Conservation (phyloP, 371 early-diverging fungal genomes). For the Coemansia sp. region DNA sequence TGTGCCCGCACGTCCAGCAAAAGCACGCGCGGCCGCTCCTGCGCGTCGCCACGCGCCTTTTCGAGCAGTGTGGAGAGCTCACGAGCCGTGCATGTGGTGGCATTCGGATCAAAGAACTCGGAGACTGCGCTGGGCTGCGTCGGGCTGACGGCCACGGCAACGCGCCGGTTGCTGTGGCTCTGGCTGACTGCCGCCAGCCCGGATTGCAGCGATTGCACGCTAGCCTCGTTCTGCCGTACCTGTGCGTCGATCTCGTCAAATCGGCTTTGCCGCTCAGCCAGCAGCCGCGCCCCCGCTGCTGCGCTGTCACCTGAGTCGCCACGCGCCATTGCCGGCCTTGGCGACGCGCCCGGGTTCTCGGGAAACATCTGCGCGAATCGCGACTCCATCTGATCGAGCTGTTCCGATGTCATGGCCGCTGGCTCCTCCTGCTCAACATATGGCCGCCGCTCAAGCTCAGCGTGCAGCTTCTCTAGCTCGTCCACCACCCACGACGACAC, state of each 20-base stretch:
- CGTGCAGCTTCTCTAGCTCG: conserved; percentile 25
- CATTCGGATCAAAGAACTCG: conserved; percentile 9
- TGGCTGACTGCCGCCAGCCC: conserved; percentile 4
- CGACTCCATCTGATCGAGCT: conserved; percentile 24
- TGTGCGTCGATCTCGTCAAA: conserved; percentile 45
- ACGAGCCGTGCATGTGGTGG: conserved; percentile 50
- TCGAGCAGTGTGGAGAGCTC: conserved; percentile 55
- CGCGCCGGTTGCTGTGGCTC: conserved; percentile 5
- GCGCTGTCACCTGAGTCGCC: not conserved
- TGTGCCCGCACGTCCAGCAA: conserved; percentile 82
- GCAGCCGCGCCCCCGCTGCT: conserved; percentile 4
- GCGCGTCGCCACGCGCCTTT: conserved; percentile 46
- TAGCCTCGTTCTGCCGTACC: conserved; percentile 29
- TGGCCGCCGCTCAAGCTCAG: conserved; percentile 19
- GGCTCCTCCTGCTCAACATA: conserved; percentile 10
- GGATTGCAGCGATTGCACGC: conserved; percentile 2
- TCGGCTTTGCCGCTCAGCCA: conserved; percentile 19
- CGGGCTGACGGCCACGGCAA: conserved; percentile 22
- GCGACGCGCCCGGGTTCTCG: conserved; percentile 9
- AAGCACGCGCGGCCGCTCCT: conserved; percentile 55
- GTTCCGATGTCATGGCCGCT: conserved; percentile 27
- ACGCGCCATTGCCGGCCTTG: not conserved
- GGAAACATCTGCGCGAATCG: conserved; percentile 29
- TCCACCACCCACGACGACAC: conserved; percentile 13
- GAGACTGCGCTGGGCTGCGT: conserved; percentile 9